A percentile compares a stretch with the other conserved stretches of the same genome.
Evolutionary conservation across 345 rosid genomes (phyloP).

Genomic region (Alliaria petiolata): DNA sequence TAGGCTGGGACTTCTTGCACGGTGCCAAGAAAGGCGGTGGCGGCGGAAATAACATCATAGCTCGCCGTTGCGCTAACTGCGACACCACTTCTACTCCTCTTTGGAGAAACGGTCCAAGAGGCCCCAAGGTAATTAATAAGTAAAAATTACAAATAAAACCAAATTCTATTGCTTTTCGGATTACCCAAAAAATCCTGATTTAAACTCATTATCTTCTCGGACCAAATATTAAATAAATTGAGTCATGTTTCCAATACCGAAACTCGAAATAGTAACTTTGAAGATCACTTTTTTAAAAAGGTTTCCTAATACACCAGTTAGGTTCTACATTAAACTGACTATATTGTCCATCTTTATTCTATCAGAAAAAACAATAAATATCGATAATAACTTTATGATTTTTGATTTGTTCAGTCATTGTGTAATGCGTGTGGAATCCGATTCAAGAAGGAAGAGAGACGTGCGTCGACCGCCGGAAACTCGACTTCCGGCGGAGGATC

Average conservation of each 20-base stretch:
- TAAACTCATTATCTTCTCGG: background rate
- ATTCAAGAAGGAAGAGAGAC: constrained; percentile 83
- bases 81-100: constrained; percentile 94
- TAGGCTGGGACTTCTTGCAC: constrained; percentile 54
- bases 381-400: background rate
- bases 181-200: too few species aligned
- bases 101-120: constrained; percentile 85
- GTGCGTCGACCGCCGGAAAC: constrained; percentile 50
- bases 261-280: background rate
- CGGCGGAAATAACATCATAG: constrained; percentile 38
- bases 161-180: too few species aligned
- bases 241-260: background rate
- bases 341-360: background rate
- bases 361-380: background rate
- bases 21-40: constrained; percentile 27
- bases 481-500: constrained; percentile 32
- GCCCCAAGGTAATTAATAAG: constrained; percentile 75
- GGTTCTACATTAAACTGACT: too few species aligned
- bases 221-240: background rate
- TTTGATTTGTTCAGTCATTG: constrained; percentile 47
- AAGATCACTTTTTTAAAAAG: too few species aligned
- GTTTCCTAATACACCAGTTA: too few species aligned
- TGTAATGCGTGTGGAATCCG: constrained; percentile 94
- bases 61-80: constrained; percentile 88
- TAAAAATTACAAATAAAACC: too few species aligned